Base-by-base conservation (phyloP, 768 basidiomycete species). In the Leccinellum albellum region DNA sequence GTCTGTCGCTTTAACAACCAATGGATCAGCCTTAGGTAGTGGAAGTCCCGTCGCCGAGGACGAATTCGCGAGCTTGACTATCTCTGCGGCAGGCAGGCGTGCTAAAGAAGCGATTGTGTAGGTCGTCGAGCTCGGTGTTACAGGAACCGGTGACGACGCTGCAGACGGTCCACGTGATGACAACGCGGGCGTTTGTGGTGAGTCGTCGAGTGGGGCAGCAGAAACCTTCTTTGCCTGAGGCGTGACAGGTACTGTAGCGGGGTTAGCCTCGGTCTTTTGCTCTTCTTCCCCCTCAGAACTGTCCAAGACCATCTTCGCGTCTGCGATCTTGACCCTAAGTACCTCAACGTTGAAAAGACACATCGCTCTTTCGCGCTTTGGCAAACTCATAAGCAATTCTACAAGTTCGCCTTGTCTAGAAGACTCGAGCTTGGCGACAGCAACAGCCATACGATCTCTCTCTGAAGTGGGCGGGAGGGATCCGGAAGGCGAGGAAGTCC, bases 281-380 rank as follows among this genome's bases (percentile, higher is more conserved):
- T 76, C 79, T 12, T 78, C 79, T 15, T 82, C 82, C 13, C 73
- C 84, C 26, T 86, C 87, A 7, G 85, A 84, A 59, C 83, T 86
- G 42, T 92, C 89, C 57, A 96, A 71, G 21, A 96, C 88, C 64
- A 81, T 76, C 74, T 87, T 89, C 15, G 94, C 94, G 62, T 94
- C 92, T 1, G 80, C 81, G 20, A 95, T 75, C 75, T 95, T 95
- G 21, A 75, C 78, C 51, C 85, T 80, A 24, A 95, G 78, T 28
- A 91, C 80, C 63, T 94, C 91, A 13, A 79, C 77, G 61, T 93
- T 95, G 79, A 96, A 96, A 40, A 95, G 76, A 73, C 93, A 94
- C 84, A 95, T 81, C 0, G 91, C 92, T 14, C 93, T 83, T 61
- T 96, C 94, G 58, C 89, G 84, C 73, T 94, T 95, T 1, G 89